Percentiles rank a stretch among this genome's conserved stretches.
phyloP scores from a whole-genome alignment of 306 rosid species.

The Calophaca sinica region DNA sequence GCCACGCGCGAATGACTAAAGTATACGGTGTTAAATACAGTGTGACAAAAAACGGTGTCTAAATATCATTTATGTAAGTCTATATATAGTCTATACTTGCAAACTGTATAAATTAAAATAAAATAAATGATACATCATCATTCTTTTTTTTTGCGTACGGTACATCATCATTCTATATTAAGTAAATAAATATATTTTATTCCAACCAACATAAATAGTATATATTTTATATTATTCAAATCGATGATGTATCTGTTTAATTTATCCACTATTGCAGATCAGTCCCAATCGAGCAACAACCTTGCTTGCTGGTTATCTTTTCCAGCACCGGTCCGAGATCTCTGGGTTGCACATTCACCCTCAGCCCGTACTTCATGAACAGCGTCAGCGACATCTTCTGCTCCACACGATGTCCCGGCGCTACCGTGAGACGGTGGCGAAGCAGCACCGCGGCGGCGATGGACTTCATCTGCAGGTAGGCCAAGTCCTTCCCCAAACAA shows the following conservation, averaged over 20 bases:
- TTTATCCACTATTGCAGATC: neutral
- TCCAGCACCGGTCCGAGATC: constrained; percentile 62
- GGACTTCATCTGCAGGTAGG: constrained; percentile 92
- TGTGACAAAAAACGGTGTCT: too few relatives aligned
- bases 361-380: constrained; percentile 92
- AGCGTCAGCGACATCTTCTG: constrained; percentile 93
- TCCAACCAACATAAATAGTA: neutral
- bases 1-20: too few relatives aligned
- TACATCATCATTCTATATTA: constrained; percentile 6
- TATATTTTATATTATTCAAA: constrained; percentile 5
- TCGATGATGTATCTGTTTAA: constrained; percentile 23
- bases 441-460: constrained; percentile 77
- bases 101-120: neutral
- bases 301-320: constrained; percentile 35
- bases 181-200: constrained; percentile 6
- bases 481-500: constrained; percentile 88
- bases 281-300: neutral
- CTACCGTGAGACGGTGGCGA: constrained; percentile 70
- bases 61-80: too few relatives aligned
- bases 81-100: too few relatives aligned
- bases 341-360: constrained; percentile 69
- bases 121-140: too few relatives aligned
- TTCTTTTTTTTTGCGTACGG: too few relatives aligned
- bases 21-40: too few relatives aligned
- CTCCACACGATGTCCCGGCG: constrained; percentile 75